Evolutionary conservation across 2,329 filamentous ascomycete species (phyloP).

Genomic region (Aspergillus sp.): DNA sequence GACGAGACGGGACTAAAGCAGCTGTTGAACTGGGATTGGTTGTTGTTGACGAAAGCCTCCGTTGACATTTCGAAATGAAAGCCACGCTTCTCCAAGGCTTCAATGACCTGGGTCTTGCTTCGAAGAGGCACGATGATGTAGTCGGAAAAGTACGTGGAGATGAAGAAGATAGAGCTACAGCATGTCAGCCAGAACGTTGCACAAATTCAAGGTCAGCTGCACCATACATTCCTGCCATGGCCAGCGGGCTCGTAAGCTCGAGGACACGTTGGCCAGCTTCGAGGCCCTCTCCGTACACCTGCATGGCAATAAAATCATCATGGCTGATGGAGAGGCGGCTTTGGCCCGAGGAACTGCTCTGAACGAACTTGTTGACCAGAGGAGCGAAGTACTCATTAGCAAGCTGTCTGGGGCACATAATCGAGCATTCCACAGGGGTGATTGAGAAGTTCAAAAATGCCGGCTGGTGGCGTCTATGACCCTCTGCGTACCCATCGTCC

Average conservation of each 20-base stretch:
- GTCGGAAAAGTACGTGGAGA: slow-evolving; percentile 96
- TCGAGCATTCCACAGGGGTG: slow-evolving; percentile 87
- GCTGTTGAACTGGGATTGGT: slow-evolving; percentile 52
- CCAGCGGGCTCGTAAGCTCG: slow-evolving; percentile 86
- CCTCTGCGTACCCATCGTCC: slow-evolving; percentile 27
- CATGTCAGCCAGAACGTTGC: slow-evolving; percentile 3
- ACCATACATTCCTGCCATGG: slow-evolving; percentile 78
- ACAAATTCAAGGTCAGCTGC: not conserved
- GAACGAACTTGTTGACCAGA: slow-evolving; percentile 64
- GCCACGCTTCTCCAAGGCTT: slow-evolving; percentile 73
- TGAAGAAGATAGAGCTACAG: slow-evolving; percentile 85
- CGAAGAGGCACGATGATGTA: slow-evolving; percentile 88
- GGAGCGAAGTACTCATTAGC: slow-evolving; percentile 75
- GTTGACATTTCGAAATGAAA: slow-evolving; percentile 77
- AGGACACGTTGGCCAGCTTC: slow-evolving; percentile 90
- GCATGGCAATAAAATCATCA: slow-evolving; percentile 85
- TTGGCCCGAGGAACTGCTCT: slow-evolving; percentile 37
- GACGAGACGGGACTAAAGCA: slow-evolving; percentile 36
- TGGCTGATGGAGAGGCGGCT: slow-evolving; percentile 70
- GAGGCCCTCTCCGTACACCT: slow-evolving; percentile 84
- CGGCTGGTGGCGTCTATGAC: slow-evolving; percentile 58
- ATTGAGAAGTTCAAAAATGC: slow-evolving; percentile 92
- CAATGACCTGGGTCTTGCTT: slow-evolving; percentile 71
- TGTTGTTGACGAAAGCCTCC: slow-evolving; percentile 65
- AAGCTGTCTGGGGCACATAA: slow-evolving; percentile 80